These are phyloP conservation scores for Pseudogymnoascus sp. DNA, from an alignment of 2,329 filamentous ascomycete species.

Conservation along the genomic window DNA sequence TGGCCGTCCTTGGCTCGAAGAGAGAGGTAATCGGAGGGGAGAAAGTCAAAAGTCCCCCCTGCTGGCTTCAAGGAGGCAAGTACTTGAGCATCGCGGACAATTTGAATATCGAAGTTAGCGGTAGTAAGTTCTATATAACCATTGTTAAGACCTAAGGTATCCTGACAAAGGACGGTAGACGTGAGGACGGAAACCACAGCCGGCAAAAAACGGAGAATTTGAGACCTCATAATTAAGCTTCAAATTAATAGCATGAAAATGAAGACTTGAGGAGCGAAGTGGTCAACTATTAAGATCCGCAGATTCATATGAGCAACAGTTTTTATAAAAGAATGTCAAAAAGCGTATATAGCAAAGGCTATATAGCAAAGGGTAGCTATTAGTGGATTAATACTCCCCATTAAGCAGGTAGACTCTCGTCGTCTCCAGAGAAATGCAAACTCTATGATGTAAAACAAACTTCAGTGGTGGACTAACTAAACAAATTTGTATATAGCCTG, in stretches of 20 bases:
- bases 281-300: background rate
- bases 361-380: background rate
- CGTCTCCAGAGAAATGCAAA: conserved; percentile 8
- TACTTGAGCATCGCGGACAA: conserved; percentile 40
- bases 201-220: background rate
- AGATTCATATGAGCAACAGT: background rate
- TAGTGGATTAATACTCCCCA: background rate
- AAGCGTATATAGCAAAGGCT: background rate
- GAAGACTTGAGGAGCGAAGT: background rate
- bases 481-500: background rate
- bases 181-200: background rate
- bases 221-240: background rate
- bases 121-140: conserved; percentile 33
- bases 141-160: conserved; percentile 34
- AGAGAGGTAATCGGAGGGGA: conserved; percentile 44
- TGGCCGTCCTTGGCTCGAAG: conserved; percentile 43
- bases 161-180: conserved; percentile 22
- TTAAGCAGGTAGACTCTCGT: background rate
- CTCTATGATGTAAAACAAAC: conserved; percentile 14
- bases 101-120: conserved; percentile 35
- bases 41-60: conserved; percentile 43
- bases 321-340: background rate
- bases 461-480: conserved; percentile 22
- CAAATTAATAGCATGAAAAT: background rate
- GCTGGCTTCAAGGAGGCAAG: conserved; percentile 40